These are phyloP conservation scores for Paecilomyces variotii DNA, from an alignment of 2,329 filamentous ascomycete genomes.

Conservation along the genomic window DNA sequence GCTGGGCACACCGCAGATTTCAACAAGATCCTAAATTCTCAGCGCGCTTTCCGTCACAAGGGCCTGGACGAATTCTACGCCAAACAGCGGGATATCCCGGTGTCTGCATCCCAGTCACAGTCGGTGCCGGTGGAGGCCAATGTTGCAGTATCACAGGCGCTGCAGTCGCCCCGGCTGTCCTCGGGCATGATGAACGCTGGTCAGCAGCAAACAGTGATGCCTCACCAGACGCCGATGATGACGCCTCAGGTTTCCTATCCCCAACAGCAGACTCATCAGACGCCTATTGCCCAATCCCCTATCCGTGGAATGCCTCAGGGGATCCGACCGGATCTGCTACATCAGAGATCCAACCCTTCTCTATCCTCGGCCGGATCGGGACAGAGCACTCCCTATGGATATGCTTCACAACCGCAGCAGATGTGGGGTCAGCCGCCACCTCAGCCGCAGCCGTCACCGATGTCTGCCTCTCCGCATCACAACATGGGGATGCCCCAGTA, in stretches of 20 bases:
- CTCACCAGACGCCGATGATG: constrained; percentile 39
- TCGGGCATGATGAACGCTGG: constrained; percentile 25
- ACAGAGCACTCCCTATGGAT: constrained; percentile 46
- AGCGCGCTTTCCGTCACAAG: constrained; percentile 68
- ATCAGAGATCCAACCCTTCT: constrained; percentile 54
- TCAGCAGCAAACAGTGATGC: constrained; percentile 28
- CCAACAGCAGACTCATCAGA: constrained; percentile 58
- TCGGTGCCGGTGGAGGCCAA: constrained; percentile 24
- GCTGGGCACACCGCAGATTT: constrained; percentile 84
- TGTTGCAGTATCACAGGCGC: constrained; percentile 28
- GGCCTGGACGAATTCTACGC: constrained; percentile 78
- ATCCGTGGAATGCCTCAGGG: constrained; percentile 61
- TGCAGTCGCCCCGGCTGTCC: constrained; percentile 32
- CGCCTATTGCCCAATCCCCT: constrained; percentile 63
- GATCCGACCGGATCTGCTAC: constrained; percentile 54
- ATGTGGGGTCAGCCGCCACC: constrained; percentile 59
- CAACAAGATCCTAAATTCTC: constrained; percentile 74
- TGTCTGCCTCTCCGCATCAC: constrained; percentile 33
- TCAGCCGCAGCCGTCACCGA: constrained; percentile 55
- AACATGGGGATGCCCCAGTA: constrained; percentile 31
- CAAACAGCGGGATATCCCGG: constrained; percentile 69
- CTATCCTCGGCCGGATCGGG: constrained; percentile 44
- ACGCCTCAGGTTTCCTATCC: constrained; percentile 55
- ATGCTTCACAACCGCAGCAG: constrained; percentile 54
- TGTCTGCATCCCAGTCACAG: constrained; percentile 32